Base-by-base conservation (phyloP, 495 filamentous ascomycete genomes). In the Talaromyces ruber region DNA sequence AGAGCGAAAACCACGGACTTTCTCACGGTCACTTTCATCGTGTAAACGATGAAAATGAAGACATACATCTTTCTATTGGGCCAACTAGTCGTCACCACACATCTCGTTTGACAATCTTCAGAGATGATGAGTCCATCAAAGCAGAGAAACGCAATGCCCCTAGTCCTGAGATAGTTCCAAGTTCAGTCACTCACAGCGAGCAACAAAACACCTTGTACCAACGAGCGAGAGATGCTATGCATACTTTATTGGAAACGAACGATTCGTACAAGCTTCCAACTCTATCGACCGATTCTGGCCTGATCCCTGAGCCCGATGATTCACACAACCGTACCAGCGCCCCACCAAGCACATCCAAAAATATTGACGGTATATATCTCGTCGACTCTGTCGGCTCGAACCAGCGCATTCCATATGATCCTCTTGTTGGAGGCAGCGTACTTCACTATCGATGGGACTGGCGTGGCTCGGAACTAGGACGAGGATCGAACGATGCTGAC, bases 361-460 rank as follows among this genome's bases (percentile, higher is more conserved):
- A 51, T 25, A 60, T 60, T 21, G 59, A 60, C 11, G 43, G 59
- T 50, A 60, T 60, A 47, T 60, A 60, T 32, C 28, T 60, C 7
- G 43, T 60, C 25, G 59, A 60, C 14, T 32, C 59, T 18, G 6
- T 18, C 25, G 59, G 59, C 37, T 3, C n/a, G 21, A 30, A 4
- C 16, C 14, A 51, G 1, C 59, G 59, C 18, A 28, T 28, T 14
- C 54, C 47, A 22, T 54, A 63, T 12, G 52, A 63, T 52, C 61
- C 61, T 18, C 28, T 63, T 29, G 24, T 51, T 50, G 28, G 43
- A 26, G 54, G 51, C 14, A 51, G 32, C 18, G 61, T 51, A n/a
- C 61, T 58, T 58, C 61, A 63, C 37, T 51, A 63, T 45, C 56
- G 43, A 58, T 51, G 53, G 43, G 37, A 51, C 29, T 51, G 61